Evolutionary conservation across 1,139 yeast species (phyloP), one percentile per base, ranked within the genome.

Genomic region (Arxiozyma slooffiae): DNA sequence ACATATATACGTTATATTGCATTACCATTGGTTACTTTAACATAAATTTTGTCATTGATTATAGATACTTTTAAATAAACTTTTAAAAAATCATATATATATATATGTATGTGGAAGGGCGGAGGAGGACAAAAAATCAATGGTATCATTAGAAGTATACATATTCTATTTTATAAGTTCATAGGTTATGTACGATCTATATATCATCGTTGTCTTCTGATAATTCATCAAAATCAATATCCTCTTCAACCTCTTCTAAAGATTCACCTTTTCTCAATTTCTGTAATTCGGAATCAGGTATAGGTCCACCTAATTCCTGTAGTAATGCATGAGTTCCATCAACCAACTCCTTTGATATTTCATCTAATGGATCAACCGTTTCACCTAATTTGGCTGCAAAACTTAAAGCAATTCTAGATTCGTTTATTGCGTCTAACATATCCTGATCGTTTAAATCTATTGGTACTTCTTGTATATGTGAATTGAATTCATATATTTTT

Each of bases 301-400:
- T 73, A 68, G 74, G 55, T 66, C 88, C 88, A 4, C 88, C 89
- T 42, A 82, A 67, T 53, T 77, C 80, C 7, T 65, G 57, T 51
- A 82, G 67, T 54, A 84, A 66, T 14, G 62, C 70, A 45, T 70
- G 67, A 1, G 85, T 75, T 52, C 81, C 84, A 16, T 70, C 72
- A 22, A 74, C 66, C 50, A 84, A 65, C 56, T 82, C 89, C 11
- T 72, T 72, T 51, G 80, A 82, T 18, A 77, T 69, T 24, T 78
- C 82, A 50, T 71, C 78, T 6, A 70, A 73, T 6, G 58, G 46
- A 40, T 64, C 68, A 36, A 53, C 46, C 42, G 59, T 64, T 34
- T 61, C 65, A 22, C 67, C 69, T 11, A 64, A 67, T 56, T 79
- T 79, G 57, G 67, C 74, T 0, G 81, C 85, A 58, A 74, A 76